These are phyloP conservation scores for Hypoxylon lenormandii DNA, from an alignment of 495 filamentous ascomycete genomes.

Conservation along the genomic window DNA sequence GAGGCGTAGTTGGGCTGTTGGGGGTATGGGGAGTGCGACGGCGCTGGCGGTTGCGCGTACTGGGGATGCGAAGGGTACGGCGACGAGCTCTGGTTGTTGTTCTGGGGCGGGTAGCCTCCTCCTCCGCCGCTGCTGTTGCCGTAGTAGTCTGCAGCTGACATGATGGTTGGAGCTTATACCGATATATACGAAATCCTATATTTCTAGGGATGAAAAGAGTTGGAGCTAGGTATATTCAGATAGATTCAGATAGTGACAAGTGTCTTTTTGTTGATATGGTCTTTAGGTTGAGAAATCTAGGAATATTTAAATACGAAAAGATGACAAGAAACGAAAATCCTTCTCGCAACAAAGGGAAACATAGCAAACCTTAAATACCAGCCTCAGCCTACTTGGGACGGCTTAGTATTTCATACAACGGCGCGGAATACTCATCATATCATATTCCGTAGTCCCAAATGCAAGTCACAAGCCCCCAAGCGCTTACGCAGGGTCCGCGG, in stretches of 20 bases:
- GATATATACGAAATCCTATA: not conserved
- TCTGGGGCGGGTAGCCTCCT: constrained; percentile 34
- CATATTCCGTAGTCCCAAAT: too few species aligned
- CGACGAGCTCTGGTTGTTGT: constrained; percentile 35
- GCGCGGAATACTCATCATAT: too few species aligned
- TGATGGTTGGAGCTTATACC: constrained; percentile 28
- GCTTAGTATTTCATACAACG: constrained; percentile 8
- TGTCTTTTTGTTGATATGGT: too few species aligned
- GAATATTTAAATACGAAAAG: too few species aligned
- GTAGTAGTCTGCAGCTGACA: constrained; percentile 57
- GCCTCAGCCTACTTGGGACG: not conserved
- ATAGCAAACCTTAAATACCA: constrained; percentile 11
- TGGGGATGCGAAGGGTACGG: constrained; percentile 47
- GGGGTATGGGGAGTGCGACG: constrained; percentile 42
- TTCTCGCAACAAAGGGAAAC: not conserved
- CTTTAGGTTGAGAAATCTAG: too few species aligned
- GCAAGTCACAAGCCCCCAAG: constrained; percentile 21
- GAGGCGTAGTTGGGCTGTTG: constrained; percentile 35
- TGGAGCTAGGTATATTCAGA: not conserved
- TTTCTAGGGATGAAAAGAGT: not conserved
- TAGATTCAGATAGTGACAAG: too few species aligned
- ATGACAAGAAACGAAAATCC: not conserved
- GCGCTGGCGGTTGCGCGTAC: constrained; percentile 38
- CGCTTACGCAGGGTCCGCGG: constrained; percentile 22
- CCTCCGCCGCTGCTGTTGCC: constrained; percentile 35